Percentiles rank a stretch among this genome's conserved stretches.
Evolutionary conservation across 371 early-diverging fungal species (phyloP).

Genomic region (Saksenaea oblongispora): DNA sequence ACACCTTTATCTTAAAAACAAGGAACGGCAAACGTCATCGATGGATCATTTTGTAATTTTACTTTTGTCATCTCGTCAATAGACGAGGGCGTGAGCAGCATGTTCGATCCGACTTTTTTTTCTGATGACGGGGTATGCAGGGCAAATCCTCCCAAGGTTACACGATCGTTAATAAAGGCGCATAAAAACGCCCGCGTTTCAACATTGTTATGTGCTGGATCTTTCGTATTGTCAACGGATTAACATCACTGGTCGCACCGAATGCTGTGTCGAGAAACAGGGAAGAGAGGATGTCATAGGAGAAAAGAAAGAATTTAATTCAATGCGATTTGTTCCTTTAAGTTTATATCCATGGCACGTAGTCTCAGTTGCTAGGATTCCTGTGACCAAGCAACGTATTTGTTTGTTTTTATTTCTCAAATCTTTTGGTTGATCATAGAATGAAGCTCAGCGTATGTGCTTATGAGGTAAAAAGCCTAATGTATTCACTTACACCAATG

Average conservation of each 20-base stretch:
- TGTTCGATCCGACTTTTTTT: too few species aligned
- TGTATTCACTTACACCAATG: neutral
- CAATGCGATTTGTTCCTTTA: neutral
- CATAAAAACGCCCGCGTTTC: neutral
- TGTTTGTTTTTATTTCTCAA: neutral
- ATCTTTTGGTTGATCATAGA: neutral
- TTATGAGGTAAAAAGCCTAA: neutral
- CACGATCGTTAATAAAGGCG: neutral
- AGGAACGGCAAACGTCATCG: neutral
- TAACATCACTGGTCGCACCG: too few species aligned
- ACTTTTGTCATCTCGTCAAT: neutral
- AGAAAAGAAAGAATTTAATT: neutral
- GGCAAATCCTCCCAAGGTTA: too few species aligned
- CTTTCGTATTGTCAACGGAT: neutral
- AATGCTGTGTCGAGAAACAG: neutral
- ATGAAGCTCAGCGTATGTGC: neutral
- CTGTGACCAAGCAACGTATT: too few species aligned
- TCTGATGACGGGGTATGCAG: too few species aligned
- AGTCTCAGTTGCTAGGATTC: too few species aligned
- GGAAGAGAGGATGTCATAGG: neutral
- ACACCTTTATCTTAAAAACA: neutral
- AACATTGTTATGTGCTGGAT: neutral
- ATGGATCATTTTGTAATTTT: neutral
- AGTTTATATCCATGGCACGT: too few species aligned
- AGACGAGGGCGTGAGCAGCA: neutral